Base-by-base conservation (phyloP, 1,284 basidiomycete genomes). In the Irpex rosettiformis region DNA sequence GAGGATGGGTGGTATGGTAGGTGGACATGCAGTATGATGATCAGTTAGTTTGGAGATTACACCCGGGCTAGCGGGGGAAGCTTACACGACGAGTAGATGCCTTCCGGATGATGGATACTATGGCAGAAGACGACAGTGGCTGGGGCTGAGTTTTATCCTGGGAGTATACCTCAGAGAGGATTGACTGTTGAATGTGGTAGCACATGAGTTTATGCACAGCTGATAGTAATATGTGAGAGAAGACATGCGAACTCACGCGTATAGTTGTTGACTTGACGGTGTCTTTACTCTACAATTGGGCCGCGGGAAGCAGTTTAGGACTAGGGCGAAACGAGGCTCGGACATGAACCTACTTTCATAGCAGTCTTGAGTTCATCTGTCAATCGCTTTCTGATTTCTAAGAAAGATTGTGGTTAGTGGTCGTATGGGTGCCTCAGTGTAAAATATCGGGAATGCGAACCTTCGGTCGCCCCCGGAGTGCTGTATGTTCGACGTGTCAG, bases 141-240 rank as follows among this genome's bases (percentile, higher is more conserved):
- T 77, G 72, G 30, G 73, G 69, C 3, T 77, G 70, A 3, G 69
- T 69, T 70, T 91, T 91, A 73, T 89, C 88, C 37, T 81, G 77
- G 18, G 80, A 76, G 64, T 89, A 84, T 2, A 91, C 77, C 61
- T 91, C 88, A 5, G 88, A 78, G 8, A 89, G 75, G 33, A 88
- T 78, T 18, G 86, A 85, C 87, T 89, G 58, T 16, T 21, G 11
- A 16, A 22, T 16, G 16, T 30, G 2, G 47, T 33, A 58, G 27
- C 42, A 51, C 37, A 47, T 45, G 30, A 53, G 49, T 16, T n/a
- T 21, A 30, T 52, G 25, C 25, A 30, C 53, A 29, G 28, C 51
- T 51, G 21, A 25, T 25, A 25, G 55, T 27, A n/a, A 27, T 42
- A 13, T 45, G 42, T 8, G 48, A 25, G 11, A 54, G 27, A 22